Conservation (phyloP, 768 basidiomycete species). For the Tubosaeta sp. region DNA sequence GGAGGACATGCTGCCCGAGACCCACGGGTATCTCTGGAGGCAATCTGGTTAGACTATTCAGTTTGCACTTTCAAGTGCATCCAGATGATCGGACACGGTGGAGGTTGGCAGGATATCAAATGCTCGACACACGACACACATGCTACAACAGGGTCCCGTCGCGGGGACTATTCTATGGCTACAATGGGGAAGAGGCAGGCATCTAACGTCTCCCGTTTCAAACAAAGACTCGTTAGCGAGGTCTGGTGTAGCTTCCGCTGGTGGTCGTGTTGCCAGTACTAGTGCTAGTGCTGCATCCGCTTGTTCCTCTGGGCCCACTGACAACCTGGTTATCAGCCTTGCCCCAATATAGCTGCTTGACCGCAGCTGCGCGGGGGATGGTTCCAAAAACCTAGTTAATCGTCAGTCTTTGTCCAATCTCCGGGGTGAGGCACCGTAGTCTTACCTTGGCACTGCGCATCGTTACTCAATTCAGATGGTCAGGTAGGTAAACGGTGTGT, state of each 20-base stretch:
- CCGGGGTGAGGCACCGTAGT: neutral
- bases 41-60: neutral
- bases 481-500: neutral
- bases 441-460: constrained; percentile 14
- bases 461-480: neutral
- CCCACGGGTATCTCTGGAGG: too few species aligned
- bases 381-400: neutral
- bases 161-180: neutral
- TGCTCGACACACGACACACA: neutral
- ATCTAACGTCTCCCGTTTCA: neutral
- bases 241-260: neutral
- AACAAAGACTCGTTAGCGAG: too few species aligned
- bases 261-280: neutral
- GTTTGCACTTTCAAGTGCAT: neutral
- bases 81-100: neutral
- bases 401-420: neutral
- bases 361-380: neutral
- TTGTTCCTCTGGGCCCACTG: neutral
- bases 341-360: constrained; percentile 17
- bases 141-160: neutral
- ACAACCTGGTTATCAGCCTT: fast-evolving
- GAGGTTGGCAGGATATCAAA: neutral
- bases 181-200: constrained; percentile 5
- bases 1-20: neutral
- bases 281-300: neutral